Percentiles rank a stretch among this genome's conserved stretches.
These are phyloP conservation scores for Tetrapisispora taiwanensis DNA, from an alignment of 805 yeast species.

Conservation along the genomic window DNA sequence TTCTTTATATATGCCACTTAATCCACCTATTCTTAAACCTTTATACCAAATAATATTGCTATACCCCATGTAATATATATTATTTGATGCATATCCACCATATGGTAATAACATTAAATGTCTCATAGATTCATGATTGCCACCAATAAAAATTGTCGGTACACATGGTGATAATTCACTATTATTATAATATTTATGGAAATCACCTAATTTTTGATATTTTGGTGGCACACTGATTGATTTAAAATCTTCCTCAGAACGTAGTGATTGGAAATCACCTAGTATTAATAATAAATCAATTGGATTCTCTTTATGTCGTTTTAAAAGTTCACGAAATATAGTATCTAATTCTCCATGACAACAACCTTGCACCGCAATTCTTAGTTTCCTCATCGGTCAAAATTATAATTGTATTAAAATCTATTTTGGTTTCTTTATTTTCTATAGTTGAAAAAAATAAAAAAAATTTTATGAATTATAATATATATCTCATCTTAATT, in stretches of 20 bases:
- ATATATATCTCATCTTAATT: too few relatives aligned
- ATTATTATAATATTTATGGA: conserved; percentile 29
- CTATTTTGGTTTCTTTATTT: too few relatives aligned
- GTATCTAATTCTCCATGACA: conserved; percentile 69
- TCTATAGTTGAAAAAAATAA: too few relatives aligned
- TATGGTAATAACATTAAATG: conserved; percentile 59
- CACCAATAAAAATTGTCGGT: conserved; percentile 78
- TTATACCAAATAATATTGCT: conserved; percentile 63
- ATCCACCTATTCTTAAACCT: conserved; percentile 70
- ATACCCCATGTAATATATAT: conserved; percentile 76
- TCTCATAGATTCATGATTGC: conserved; percentile 87
- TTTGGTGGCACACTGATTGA: conserved; percentile 74
- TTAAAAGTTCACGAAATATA: conserved; percentile 39
- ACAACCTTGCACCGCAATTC: conserved; percentile 78
- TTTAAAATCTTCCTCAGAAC: conserved; percentile 52
- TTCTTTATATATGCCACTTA: conserved; percentile 72
- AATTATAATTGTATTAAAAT: too few relatives aligned
- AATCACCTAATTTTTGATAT: conserved; percentile 69
- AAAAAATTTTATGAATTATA: too few relatives aligned
- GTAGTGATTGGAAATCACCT: conserved; percentile 84
- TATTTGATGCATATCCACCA: conserved; percentile 93
- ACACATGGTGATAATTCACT: conserved; percentile 39
- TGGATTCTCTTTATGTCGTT: conserved; percentile 13
- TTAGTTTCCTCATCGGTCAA: conserved; percentile 11
- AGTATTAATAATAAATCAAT: conserved; percentile 64